Base-by-base conservation (phyloP, 2,329 filamentous ascomycete genomes). In the Pyricularia sp. region DNA sequence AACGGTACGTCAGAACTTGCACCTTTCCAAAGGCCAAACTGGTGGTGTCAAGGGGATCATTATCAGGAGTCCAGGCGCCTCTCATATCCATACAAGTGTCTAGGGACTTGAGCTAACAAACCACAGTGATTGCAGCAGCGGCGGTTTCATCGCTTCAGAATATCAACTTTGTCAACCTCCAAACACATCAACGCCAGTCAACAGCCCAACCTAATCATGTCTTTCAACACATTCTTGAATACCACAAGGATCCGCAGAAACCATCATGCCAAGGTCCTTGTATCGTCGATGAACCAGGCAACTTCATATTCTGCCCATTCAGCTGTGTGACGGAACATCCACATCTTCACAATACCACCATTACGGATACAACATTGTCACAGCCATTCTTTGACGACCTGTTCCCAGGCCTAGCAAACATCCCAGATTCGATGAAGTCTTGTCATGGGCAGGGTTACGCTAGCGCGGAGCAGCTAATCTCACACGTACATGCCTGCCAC, bases 381-480 rank as follows among this genome's bases (percentile, higher is more conserved):
- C 50, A 30, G 28, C n/a, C 50, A 23, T 55, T 23, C 9, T 31
- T 68, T 11, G 58, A 68, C 28, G 55, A 59, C 11, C n/a, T 26
- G 17, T 25, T 33, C n/a, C 55, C 31, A 10, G n/a, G 55, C n/a
- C 14, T 55, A n/a, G 42, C 36, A 2, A n/a, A 30, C 23, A 58
- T 55, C 33, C 65, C 65, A 1, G 36, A 50, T 4, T 30, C 30
- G 65, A 50, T 66, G 65, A 55, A 50, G 17, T 66, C 65, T 17
- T 50, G 55, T 26, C 55, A 55, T 14, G 30, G 36, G 25, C 36
- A 50, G 11, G 36, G 55, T 42, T 66, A 55, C 25, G 55, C 14
- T n/a, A 66, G 65, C 25, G 65, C 36, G n/a, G 64, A 68, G 64
- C 70, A 69, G 23, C 67, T 31, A 14, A 68, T 68, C 9, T 68